phyloP scores from a whole-genome alignment of 495 filamentous ascomycete species.

The Entonaema liquescens region DNA sequence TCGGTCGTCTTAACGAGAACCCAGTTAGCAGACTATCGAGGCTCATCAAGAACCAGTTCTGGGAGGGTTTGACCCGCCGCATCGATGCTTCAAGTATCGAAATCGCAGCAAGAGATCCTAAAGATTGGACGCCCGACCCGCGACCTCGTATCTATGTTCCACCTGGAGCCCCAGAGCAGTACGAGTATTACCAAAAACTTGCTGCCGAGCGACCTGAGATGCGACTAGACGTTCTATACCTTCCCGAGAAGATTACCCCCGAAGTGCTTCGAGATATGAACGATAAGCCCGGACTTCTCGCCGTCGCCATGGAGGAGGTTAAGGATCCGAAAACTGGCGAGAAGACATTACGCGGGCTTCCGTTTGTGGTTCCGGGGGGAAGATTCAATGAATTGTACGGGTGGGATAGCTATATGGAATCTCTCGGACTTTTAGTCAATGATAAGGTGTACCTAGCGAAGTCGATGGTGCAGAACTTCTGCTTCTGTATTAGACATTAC shows the following conservation, averaged over 20 bases:
- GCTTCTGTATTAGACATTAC: constrained; percentile 97
- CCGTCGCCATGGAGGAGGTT: constrained; percentile 84
- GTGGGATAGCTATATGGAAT: constrained; percentile 98
- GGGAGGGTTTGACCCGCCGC: constrained; percentile 83
- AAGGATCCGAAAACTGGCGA: constrained; percentile 69
- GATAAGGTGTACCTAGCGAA: constrained; percentile 85
- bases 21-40: constrained; percentile 86
- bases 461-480: constrained; percentile 93
- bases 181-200: constrained; percentile 83
- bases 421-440: constrained; percentile 82
- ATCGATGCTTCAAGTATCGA: constrained; percentile 92
- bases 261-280: constrained; percentile 78
- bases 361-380: constrained; percentile 95
- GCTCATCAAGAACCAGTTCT: constrained; percentile 87
- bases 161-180: constrained; percentile 81
- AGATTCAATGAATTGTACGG: constrained; percentile 97
- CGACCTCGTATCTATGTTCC: constrained; percentile 93
- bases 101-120: constrained; percentile 82
- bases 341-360: constrained; percentile 76
- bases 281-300: constrained; percentile 84
- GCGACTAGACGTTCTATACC: constrained; percentile 81
- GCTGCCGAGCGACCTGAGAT: constrained; percentile 79
- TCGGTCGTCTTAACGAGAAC: constrained; percentile 88
- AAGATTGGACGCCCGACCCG: constrained; percentile 89
- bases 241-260: constrained; percentile 76